phyloP scores from a whole-genome alignment of 1,139 yeast genomes.

The Wickerhamiella pararugosa region DNA sequence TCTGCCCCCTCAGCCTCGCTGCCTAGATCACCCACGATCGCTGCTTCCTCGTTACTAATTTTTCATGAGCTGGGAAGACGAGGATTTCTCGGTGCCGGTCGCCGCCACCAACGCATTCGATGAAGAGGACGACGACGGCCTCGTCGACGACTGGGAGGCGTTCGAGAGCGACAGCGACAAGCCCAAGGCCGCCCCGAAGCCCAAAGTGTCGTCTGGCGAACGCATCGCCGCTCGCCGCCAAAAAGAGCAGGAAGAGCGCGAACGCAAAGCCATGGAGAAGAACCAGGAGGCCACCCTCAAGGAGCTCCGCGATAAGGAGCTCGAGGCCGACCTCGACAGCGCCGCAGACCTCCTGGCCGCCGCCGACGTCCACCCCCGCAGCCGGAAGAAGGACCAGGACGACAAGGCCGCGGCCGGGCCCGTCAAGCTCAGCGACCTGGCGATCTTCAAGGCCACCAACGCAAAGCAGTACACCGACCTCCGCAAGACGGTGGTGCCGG shows the following conservation, averaged over 20 bases:
- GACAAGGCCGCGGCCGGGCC: slow-evolving; percentile 40
- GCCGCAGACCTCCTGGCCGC: slow-evolving; percentile 81
- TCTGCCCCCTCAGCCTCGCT: too few relatives aligned
- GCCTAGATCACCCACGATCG: neutral
- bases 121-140: slow-evolving; percentile 55
- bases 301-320: slow-evolving; percentile 61
- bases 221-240: slow-evolving; percentile 27
- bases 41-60: neutral
- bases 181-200: slow-evolving; percentile 25
- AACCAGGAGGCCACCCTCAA: slow-evolving; percentile 42
- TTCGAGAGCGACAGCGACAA: slow-evolving; percentile 26
- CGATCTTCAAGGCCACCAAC: slow-evolving; percentile 56
- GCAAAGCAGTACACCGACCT: slow-evolving; percentile 74
- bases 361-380: slow-evolving; percentile 38
- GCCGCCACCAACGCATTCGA: slow-evolving; percentile 70
- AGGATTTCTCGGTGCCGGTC: slow-evolving; percentile 82
- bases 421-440: slow-evolving; percentile 26
- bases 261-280: slow-evolving; percentile 31
- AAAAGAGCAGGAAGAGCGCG: slow-evolving; percentile 26
- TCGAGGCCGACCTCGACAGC: slow-evolving; percentile 73
- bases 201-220: slow-evolving; percentile 24
- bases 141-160: slow-evolving; percentile 80
- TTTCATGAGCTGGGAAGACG: slow-evolving; percentile 26
- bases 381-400: slow-evolving; percentile 26
- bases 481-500: slow-evolving; percentile 61